phyloP scores from a whole-genome alignment of 2,329 filamentous ascomycete genomes.

The Calcarisporium arbuscula region DNA sequence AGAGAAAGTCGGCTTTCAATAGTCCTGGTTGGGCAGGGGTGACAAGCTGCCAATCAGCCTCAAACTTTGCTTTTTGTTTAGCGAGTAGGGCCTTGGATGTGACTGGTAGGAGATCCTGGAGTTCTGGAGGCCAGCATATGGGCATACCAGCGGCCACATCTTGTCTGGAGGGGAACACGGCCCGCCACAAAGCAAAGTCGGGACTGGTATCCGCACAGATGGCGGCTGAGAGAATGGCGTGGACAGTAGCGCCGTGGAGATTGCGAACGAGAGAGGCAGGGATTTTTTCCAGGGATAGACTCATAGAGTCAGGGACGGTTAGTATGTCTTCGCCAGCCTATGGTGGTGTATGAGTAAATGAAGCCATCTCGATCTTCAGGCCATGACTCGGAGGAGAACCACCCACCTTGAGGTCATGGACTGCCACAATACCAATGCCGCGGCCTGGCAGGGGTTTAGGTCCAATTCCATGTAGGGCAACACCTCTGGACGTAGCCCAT shows the following conservation, averaged over 20 bases:
- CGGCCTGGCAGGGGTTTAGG: constrained; percentile 63
- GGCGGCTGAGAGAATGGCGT: constrained; percentile 66
- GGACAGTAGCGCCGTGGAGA: constrained; percentile 52
- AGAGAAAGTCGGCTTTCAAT: constrained; percentile 37
- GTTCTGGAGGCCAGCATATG: constrained; percentile 36
- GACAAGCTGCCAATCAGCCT: constrained; percentile 32
- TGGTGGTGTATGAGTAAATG: no score
- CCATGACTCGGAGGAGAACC: neutral
- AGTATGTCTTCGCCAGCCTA: constrained; percentile 50
- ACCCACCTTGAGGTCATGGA: constrained; percentile 55
- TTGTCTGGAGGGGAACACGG: constrained; percentile 56
- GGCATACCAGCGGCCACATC: constrained; percentile 49
- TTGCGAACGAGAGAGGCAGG: constrained; percentile 43
- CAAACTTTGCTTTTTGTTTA: constrained; percentile 44
- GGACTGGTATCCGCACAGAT: constrained; percentile 48
- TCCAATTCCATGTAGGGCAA: constrained; percentile 60
- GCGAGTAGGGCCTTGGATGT: constrained; percentile 37
- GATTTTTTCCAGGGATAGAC: constrained; percentile 59
- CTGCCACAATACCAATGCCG: constrained; percentile 73
- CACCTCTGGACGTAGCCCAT: constrained; percentile 62
- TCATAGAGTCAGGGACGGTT: constrained; percentile 54
- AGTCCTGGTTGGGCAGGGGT: constrained; percentile 14
- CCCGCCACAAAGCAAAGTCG: constrained; percentile 53
- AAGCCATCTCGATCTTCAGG: no score
- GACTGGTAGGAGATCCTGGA: constrained; percentile 39